Evolutionary conservation across 176 grass and related monocot species (phyloP).

Genomic region (Poa pratensis): DNA sequence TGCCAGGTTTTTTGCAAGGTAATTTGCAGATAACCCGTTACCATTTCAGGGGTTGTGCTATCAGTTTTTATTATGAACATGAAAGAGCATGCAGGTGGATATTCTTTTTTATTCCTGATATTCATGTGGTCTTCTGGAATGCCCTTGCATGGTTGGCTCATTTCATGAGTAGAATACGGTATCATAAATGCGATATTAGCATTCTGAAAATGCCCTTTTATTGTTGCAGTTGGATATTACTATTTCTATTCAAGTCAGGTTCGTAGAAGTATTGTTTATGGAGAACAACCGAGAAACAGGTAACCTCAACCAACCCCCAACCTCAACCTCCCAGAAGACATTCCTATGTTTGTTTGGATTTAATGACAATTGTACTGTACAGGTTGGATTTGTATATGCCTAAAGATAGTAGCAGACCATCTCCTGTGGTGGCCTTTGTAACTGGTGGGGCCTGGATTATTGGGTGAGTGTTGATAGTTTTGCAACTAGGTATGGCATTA

Average conservation of each 20-base stretch:
- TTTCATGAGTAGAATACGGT: slow-evolving; percentile 11
- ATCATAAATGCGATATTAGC: slow-evolving; percentile 14
- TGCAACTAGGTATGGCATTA: not conserved
- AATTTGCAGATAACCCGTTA: slow-evolving; percentile 23
- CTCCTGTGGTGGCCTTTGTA: slow-evolving; percentile 92
- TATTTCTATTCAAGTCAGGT: slow-evolving; percentile 97
- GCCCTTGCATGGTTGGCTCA: not conserved
- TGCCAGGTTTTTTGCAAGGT: slow-evolving; percentile 96
- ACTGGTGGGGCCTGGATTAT: slow-evolving; percentile 99
- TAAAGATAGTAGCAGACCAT: slow-evolving; percentile 56
- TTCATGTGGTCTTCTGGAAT: slow-evolving; percentile 28
- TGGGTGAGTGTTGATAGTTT: slow-evolving; percentile 67
- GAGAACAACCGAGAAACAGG: slow-evolving; percentile 93
- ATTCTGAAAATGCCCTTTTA: slow-evolving; percentile 32
- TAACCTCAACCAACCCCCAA: slow-evolving; percentile 34
- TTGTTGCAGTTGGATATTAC: slow-evolving; percentile 86
- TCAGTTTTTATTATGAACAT: slow-evolving; percentile 29
- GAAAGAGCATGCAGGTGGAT: not conserved
- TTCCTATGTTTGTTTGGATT: slow-evolving; percentile 19
- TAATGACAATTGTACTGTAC: slow-evolving; percentile 33
- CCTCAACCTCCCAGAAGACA: not conserved
- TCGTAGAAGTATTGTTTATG: slow-evolving; percentile 92
- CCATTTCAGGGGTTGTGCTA: slow-evolving; percentile 1
- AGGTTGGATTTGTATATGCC: slow-evolving; percentile 98
- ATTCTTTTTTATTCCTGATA: slow-evolving; percentile 29